phyloP scores from a whole-genome alignment of 495 filamentous ascomycete species.

The Wilcoxina mikolae region DNA sequence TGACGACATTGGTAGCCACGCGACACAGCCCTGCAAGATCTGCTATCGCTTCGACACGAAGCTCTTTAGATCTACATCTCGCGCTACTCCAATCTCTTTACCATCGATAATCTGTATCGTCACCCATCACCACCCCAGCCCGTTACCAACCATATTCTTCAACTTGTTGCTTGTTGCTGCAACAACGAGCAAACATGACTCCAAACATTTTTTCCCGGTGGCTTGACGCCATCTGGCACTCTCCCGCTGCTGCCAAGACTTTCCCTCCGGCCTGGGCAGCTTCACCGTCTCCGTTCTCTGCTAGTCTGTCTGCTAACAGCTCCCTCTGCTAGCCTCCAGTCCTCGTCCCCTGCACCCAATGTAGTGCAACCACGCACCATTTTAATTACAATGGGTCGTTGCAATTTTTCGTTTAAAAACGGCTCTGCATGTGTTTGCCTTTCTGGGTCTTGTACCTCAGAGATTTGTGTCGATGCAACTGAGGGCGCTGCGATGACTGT shows the following conservation, averaged over 20 bases:
- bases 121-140: no score
- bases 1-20: no score
- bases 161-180: no score
- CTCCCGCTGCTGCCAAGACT: background rate
- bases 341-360: background rate
- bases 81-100: no score
- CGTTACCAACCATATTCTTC: no score
- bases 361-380: background rate
- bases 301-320: background rate
- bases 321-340: background rate
- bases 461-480: conserved; percentile 1
- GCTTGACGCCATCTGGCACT: background rate
- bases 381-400: background rate
- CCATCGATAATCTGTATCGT: no score
- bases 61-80: no score
- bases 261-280: background rate
- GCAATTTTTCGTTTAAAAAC: background rate
- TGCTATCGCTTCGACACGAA: no score
- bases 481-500: background rate
- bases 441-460: background rate
- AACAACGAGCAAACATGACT: background rate
- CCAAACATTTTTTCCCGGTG: background rate
- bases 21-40: no score
- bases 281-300: background rate
- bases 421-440: background rate